Base-by-base conservation (phyloP, 345 rosid species). In the Salix udensis region DNA sequence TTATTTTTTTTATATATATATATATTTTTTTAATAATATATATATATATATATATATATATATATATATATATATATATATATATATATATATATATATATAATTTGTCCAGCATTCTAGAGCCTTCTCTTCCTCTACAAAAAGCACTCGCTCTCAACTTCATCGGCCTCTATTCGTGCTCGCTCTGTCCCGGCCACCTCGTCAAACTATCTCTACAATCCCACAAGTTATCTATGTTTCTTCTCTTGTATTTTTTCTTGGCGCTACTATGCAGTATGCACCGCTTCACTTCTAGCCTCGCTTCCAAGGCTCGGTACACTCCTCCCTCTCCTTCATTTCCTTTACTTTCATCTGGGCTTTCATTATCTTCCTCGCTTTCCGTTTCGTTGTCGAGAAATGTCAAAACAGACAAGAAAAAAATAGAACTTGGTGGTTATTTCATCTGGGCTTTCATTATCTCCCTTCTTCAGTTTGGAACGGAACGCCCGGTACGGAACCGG, bases 201-300 rank as follows among this genome's bases (percentile, higher is more conserved):
- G 18, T 60, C 42, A 6, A 23, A 18, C 7, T 24, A 4, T 30
- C 12, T 16, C 65, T 2, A 28, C 28, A 10, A 10, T 61, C 0
- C 40, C n/a, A 60, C 68, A 28, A 36, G 9, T 7, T 28, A 11
- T 12, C 62, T 73, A 53, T 52, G 14, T 39, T 30, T 13, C 18
- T 8, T 42, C 21, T 65, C 70, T 67, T 44, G 12, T 48, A n/a
- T 5, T 30, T 55, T 55, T 1, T 37, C 40, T 10, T 26, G 13
- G 24, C n/a, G 12, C 23, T 62, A 75, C 52, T 70, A 91, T 91
- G n/a, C n/a, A n/a, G n/a, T n/a, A n/a, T n/a, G 96, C 85, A 91
- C 75, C 94, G 96, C 42, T 84, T 86, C 69, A 94, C 87, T 80
- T 82, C 96, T 36, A 82, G 80, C 73, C 87, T 91, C 80, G 91